phyloP scores from a whole-genome alignment of 352 stramenopile genomes.

The Phytophthora melonis region DNA sequence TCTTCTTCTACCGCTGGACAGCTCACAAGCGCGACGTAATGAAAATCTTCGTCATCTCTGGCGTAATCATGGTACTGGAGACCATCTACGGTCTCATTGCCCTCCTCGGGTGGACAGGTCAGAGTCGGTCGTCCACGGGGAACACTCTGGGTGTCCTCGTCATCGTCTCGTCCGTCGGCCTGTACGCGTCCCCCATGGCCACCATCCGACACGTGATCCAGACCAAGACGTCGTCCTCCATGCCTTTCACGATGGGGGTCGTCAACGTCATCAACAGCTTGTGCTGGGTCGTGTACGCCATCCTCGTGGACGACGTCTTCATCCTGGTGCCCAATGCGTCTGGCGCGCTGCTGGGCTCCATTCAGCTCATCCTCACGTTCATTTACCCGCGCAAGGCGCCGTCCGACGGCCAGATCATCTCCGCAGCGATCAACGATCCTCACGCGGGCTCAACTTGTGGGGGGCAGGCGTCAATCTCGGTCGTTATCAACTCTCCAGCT shows the following conservation, averaged over 20 bases:
- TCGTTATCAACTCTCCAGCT: conserved; percentile 28
- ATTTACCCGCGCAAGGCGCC: conserved; percentile 42
- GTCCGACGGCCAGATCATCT: conserved; percentile 30
- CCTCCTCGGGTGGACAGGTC: conserved; percentile 35
- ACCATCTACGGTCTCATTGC: conserved; percentile 44
- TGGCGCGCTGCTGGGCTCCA: conserved; percentile 38
- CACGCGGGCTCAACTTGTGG: conserved; percentile 7
- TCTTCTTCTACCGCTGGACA: conserved; percentile 50
- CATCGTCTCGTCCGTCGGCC: conserved; percentile 38
- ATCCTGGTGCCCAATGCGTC: conserved; percentile 55
- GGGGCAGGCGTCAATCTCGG: conserved; percentile 25
- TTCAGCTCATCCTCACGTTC: conserved; percentile 41
- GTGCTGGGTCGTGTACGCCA: conserved; percentile 55
- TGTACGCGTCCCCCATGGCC: conserved; percentile 53
- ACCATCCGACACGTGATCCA: conserved; percentile 40
- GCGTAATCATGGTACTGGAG: conserved; percentile 31
- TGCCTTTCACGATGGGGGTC: conserved; percentile 34
- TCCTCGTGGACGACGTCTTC: conserved; percentile 41
- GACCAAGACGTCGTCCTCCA: conserved; percentile 32
- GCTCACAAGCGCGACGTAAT: conserved; percentile 38
- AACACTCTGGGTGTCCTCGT: conserved; percentile 50
- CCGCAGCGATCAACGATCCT: conserved; percentile 25
- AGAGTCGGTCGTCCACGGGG: conserved; percentile 34
- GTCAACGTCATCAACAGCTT: conserved; percentile 33
- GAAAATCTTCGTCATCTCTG: conserved; percentile 38